phyloP scores from a whole-genome alignment of 352 stramenopile species.

The Phytopythium vexans region DNA sequence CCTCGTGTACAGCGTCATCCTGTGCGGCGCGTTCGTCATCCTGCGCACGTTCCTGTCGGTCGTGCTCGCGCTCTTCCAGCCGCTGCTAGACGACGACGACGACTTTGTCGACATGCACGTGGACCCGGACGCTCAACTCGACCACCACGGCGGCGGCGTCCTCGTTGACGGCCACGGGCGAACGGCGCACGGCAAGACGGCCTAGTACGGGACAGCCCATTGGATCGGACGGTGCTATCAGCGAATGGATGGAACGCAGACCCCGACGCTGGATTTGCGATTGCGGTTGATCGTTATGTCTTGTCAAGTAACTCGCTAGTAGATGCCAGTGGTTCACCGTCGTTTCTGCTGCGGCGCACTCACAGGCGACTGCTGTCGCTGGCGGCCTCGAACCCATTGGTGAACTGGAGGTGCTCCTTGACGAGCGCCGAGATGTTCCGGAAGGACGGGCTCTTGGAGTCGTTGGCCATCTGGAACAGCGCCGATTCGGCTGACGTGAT shows the following conservation, averaged over 20 bases:
- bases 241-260: too few species aligned
- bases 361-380: slow-evolving; percentile 1
- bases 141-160: too few species aligned
- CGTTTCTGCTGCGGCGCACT: background rate
- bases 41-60: slow-evolving; percentile 75
- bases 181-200: too few species aligned
- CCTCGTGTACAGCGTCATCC: slow-evolving; percentile 76
- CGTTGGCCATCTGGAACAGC: slow-evolving; percentile 94
- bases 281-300: too few species aligned
- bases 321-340: too few species aligned
- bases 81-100: slow-evolving; percentile 9
- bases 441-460: slow-evolving; percentile 92
- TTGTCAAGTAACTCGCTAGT: too few species aligned
- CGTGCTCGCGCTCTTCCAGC: slow-evolving; percentile 62
- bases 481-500: slow-evolving; percentile 95
- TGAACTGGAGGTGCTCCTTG: slow-evolving; percentile 85
- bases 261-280: too few species aligned
- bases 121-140: too few species aligned
- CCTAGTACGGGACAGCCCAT: too few species aligned
- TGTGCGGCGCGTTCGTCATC: slow-evolving; percentile 82
- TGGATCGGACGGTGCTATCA: too few species aligned
- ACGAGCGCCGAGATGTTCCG: slow-evolving; percentile 92
- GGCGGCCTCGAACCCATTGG: slow-evolving; percentile 54
- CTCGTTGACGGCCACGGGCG: too few species aligned
- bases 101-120: too few species aligned